Percentiles rank a stretch among this genome's conserved stretches.
These are phyloP conservation scores for Eutypella sp. DNA, from an alignment of 2,329 filamentous ascomycete species.

Conservation along the genomic window DNA sequence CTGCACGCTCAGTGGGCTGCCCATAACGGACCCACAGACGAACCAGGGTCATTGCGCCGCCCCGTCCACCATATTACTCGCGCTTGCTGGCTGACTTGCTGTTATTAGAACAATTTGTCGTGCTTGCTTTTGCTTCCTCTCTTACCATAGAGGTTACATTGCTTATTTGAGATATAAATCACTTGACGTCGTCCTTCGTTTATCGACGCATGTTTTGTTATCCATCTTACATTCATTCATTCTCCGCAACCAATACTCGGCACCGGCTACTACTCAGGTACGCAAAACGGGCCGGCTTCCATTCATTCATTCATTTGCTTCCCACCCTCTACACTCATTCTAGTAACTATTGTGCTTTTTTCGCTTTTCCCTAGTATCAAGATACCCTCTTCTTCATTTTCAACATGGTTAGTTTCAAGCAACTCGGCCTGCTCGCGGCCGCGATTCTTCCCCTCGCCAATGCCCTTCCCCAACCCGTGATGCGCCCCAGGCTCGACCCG, in stretches of 20 bases:
- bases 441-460: background rate
- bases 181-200: background rate
- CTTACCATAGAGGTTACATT: too few relatives aligned
- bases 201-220: background rate
- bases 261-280: background rate
- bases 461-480: slow-evolving; percentile 1
- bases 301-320: background rate
- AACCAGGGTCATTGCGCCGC: background rate
- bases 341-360: background rate
- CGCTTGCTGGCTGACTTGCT: background rate
- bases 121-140: too few relatives aligned
- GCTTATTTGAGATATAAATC: background rate
- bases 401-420: slow-evolving; percentile 2
- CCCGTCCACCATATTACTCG: too few relatives aligned
- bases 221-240: background rate
- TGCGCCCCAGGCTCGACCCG: background rate
- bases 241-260: background rate
- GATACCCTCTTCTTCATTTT: background rate
- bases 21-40: background rate
- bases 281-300: background rate
- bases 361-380: background rate
- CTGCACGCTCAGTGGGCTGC: background rate
- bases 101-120: too few relatives aligned
- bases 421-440: slow-evolving; percentile 3
- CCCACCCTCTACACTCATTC: background rate